A percentile compares a stretch with the other conserved stretches of the same genome.
Evolutionary conservation across 2,329 filamentous ascomycete genomes (phyloP).

Genomic region (Ceratocystis harringtonii): DNA sequence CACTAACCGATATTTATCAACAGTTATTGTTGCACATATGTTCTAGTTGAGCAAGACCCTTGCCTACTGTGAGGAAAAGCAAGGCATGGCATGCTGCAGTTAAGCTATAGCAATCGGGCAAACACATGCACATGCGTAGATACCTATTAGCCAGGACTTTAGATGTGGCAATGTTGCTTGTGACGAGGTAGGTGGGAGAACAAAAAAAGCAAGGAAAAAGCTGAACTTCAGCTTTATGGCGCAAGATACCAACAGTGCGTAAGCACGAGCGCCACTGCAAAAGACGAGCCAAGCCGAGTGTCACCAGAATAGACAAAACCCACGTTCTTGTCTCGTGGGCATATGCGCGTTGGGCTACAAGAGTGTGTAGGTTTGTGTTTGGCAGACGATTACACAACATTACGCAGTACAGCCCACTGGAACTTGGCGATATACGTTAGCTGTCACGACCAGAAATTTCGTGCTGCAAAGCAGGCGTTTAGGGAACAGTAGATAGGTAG

Average conservation of each 20-base stretch:
- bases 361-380: neutral
- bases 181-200: neutral
- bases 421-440: too few species aligned
- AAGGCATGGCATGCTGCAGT: neutral
- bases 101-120: neutral
- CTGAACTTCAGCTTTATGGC: neutral
- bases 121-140: neutral
- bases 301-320: neutral
- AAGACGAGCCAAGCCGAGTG: neutral
- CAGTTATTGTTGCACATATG: neutral
- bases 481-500: too few species aligned
- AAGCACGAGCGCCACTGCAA: neutral
- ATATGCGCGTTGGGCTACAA: too few species aligned
- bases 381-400: neutral
- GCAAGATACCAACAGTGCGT: neutral
- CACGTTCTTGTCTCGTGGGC: neutral
- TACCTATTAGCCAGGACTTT: neutral
- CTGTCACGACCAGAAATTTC: too few species aligned
- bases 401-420: too few species aligned
- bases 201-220: neutral
- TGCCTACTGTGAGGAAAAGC: neutral
- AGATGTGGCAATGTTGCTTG: neutral
- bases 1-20: neutral
- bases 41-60: neutral
- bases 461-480: too few species aligned